Base-by-base conservation (phyloP, 148 eudicot genomes). In the Persicaria tinctoria region DNA sequence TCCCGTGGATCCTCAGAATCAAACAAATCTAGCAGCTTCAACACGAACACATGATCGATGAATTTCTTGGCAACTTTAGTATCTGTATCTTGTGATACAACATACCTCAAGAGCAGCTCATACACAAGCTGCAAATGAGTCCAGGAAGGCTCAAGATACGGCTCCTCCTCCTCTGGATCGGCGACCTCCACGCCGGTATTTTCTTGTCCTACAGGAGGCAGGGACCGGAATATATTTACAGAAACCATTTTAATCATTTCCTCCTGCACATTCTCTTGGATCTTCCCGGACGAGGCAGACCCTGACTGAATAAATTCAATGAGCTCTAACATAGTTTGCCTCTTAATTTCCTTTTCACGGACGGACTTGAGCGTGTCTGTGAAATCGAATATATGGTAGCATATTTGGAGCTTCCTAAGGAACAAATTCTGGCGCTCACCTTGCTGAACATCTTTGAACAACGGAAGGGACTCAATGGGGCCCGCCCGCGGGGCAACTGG, bases 91-190 rank as follows among this genome's bases (percentile, higher is more conserved):
- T 73, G 41, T 32, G 75, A 73, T 46, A 73, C 62, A 32, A 73
- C n/a, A 32, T 73, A 73, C 62, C 75, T 73, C 45, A 73, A 7
- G 47, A 73, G 75, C 47, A 73, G 47, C 75, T 73, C 75, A 53
- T 73, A 73, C 11, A 73, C 63, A 53, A 73, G 75, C 75, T 73
- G 75, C 75, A 73, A 73, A 51, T 73, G 75, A 6, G 62, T 51
- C 75, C 75, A 73, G 2, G 75, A 73, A 6, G 75, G 75, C 75
- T 73, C 75, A 5, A 73, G 62, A 53, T 51, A 73, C 8, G 75
- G 75, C 75, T 73, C 75, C 47, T 73, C 75, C 8, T 73, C 75
- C 11, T 73, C 75, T 14, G 75, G 75, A 4, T 53, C 75, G 12
- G 47, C 27, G 20, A 38, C 75, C 47, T 32, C 75, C 11, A 53